Conservation (phyloP, 208 protist species). For the Tetramitus jugosus region DNA sequence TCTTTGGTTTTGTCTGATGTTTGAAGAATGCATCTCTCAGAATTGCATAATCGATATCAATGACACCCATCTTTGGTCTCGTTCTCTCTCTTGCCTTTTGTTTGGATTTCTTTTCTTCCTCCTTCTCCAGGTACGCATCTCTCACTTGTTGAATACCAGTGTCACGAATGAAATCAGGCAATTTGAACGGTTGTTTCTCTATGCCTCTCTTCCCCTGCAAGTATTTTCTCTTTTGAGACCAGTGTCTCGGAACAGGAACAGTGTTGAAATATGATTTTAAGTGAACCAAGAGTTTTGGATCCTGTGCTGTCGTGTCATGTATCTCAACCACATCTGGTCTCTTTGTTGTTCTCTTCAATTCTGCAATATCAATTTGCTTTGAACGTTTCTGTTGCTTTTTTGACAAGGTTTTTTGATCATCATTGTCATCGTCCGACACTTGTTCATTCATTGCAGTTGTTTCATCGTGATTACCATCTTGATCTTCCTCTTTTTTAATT, state of each 20-base stretch:
- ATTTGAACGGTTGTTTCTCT: slow-evolving; percentile 70
- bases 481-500: neutral
- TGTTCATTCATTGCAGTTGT: neutral
- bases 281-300: slow-evolving; percentile 88
- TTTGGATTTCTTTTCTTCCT: slow-evolving; percentile 57
- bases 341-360: slow-evolving; percentile 69
- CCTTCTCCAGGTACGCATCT: slow-evolving; percentile 52
- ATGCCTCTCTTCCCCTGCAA: slow-evolving; percentile 80
- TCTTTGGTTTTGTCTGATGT: slow-evolving; percentile 85
- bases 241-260: slow-evolving; percentile 95
- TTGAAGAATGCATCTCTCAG: slow-evolving; percentile 95
- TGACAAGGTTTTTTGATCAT: neutral
- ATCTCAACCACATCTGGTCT: slow-evolving; percentile 83
- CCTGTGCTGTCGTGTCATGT: slow-evolving; percentile 86
- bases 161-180: slow-evolving; percentile 76
- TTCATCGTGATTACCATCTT: neutral
- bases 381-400: slow-evolving; percentile 6
- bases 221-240: slow-evolving; percentile 93
- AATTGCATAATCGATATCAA: slow-evolving; percentile 86
- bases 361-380: slow-evolving; percentile 54
- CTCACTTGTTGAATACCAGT: slow-evolving; percentile 81
- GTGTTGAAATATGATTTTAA: slow-evolving; percentile 78
- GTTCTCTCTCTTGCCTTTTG: slow-evolving; percentile 42
- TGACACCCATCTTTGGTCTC: slow-evolving; percentile 67
- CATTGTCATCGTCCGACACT: neutral